Percentiles rank a stretch among this genome's conserved stretches.
These are phyloP conservation scores for Naganishia kalamii DNA, from an alignment of 768 basidiomycete genomes.

Conservation along the genomic window DNA sequence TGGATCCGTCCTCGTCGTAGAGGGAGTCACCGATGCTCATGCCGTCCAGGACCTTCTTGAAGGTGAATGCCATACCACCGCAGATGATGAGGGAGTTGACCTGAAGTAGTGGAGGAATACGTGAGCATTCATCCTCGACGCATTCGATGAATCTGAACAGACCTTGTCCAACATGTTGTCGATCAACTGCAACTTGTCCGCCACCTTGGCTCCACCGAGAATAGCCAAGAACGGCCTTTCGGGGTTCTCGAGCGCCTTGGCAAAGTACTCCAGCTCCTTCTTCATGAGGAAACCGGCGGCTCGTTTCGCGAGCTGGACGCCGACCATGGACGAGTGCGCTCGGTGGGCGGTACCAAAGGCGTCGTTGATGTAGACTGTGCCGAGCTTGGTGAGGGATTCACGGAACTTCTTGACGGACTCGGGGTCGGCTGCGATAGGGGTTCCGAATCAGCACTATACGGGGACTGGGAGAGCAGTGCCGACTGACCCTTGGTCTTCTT, in stretches of 20 bases:
- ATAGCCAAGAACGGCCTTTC: constrained; percentile 96
- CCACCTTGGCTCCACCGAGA: constrained; percentile 96
- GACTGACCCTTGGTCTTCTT: constrained; percentile 74
- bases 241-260: constrained; percentile 90
- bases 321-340: constrained; percentile 98
- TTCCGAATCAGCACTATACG: background rate
- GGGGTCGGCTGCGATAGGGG: constrained; percentile 54
- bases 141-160: background rate
- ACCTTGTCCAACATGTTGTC: constrained; percentile 99
- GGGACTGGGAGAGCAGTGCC: background rate
- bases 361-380: constrained; percentile 96
- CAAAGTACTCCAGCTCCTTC: constrained; percentile 97
- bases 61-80: constrained; percentile 98
- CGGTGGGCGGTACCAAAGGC: constrained; percentile 98
- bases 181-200: constrained; percentile 97
- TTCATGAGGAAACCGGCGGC: constrained; percentile 96
- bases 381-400: constrained; percentile 77
- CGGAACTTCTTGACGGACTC: constrained; percentile 75
- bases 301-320: constrained; percentile 81
- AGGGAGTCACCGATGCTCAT: constrained; percentile 87
- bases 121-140: background rate
- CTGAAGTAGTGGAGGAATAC: constrained; percentile 47
- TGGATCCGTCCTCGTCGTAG: constrained; percentile 79
- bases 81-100: constrained; percentile 93
- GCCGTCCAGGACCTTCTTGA: constrained; percentile 85